A percentile compares a stretch with the other conserved stretches of the same genome.
Evolutionary conservation across 805 yeast genomes (phyloP).

Genomic region (Lipomyces lipofer): DNA sequence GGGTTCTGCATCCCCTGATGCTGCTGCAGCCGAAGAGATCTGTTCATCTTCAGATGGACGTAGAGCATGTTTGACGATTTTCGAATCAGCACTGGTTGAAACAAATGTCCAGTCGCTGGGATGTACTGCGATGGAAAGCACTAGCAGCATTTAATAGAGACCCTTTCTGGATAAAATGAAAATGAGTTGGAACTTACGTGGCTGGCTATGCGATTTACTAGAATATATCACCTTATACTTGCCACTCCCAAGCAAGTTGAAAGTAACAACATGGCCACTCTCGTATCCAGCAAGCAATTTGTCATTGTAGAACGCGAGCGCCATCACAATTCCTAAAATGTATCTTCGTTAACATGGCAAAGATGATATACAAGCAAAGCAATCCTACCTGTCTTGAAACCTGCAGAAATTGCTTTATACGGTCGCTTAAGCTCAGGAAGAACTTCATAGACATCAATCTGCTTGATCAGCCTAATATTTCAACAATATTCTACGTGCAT

Average conservation of each 20-base stretch:
- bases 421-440: constrained; percentile 28
- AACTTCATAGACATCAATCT: constrained; percentile 55
- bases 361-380: neutral
- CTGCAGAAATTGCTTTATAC: constrained; percentile 35
- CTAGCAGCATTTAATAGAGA: too few species aligned
- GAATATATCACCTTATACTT: constrained; percentile 14
- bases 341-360: too few species aligned
- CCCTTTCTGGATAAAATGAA: neutral
- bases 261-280: constrained; percentile 59
- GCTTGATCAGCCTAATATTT: neutral
- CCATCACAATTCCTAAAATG: constrained; percentile 70
- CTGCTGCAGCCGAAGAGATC: too few species aligned
- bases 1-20: too few species aligned
- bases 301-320: constrained; percentile 44
- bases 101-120: constrained; percentile 32
- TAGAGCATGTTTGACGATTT: constrained; percentile 37
- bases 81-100: constrained; percentile 41
- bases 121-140: constrained; percentile 33
- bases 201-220: constrained; percentile 37
- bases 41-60: neutral
- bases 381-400: constrained; percentile 26
- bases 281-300: constrained; percentile 61
- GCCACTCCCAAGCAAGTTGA: constrained; percentile 30
- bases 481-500: neutral
- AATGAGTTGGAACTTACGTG: constrained; percentile 31